A percentile compares a stretch with the other conserved stretches of the same genome.
phyloP scores from a whole-genome alignment of 2,329 filamentous ascomycete genomes.

The Calonectria honghensis region DNA sequence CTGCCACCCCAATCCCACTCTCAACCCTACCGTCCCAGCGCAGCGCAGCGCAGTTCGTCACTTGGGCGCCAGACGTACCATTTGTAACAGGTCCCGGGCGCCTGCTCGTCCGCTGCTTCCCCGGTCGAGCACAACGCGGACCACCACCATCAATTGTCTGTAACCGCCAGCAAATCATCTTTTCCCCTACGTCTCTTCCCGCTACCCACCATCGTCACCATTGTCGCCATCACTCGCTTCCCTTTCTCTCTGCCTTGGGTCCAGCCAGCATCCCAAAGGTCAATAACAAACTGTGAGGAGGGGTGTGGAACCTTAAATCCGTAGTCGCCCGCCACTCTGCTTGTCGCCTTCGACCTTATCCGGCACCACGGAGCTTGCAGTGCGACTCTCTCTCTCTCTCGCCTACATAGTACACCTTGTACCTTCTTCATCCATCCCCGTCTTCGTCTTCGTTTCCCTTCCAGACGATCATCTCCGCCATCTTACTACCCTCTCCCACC shows the following conservation, averaged over 20 bases:
- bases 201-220: slow-evolving; percentile 25
- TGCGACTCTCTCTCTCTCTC: slow-evolving; percentile 31
- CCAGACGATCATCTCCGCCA: slow-evolving; percentile 9
- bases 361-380: slow-evolving; percentile 45
- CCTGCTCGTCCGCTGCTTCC: slow-evolving; percentile 19
- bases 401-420: slow-evolving; percentile 33
- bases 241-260: slow-evolving; percentile 27
- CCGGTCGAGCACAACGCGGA: slow-evolving; percentile 31
- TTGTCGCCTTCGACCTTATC: slow-evolving; percentile 50
- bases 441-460: slow-evolving; percentile 19
- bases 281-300: slow-evolving; percentile 39
- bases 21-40: slow-evolving; percentile 25
- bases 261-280: slow-evolving; percentile 31
- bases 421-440: slow-evolving; percentile 32
- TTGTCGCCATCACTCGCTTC: slow-evolving; percentile 19
- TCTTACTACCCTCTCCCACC: slow-evolving; percentile 17
- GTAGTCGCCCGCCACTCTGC: slow-evolving; percentile 51
- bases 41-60: slow-evolving; percentile 35
- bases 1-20: slow-evolving; percentile 36
- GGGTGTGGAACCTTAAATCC: slow-evolving; percentile 56
- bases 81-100: slow-evolving; percentile 34
- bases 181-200: slow-evolving; percentile 18
- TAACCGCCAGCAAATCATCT: slow-evolving; percentile 17
- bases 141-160: slow-evolving; percentile 13
- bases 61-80: slow-evolving; percentile 30